A percentile compares a stretch with the other conserved stretches of the same genome.
Evolutionary conservation across 768 basidiomycete genomes (phyloP).

Genomic region (Agaricus blazei): DNA sequence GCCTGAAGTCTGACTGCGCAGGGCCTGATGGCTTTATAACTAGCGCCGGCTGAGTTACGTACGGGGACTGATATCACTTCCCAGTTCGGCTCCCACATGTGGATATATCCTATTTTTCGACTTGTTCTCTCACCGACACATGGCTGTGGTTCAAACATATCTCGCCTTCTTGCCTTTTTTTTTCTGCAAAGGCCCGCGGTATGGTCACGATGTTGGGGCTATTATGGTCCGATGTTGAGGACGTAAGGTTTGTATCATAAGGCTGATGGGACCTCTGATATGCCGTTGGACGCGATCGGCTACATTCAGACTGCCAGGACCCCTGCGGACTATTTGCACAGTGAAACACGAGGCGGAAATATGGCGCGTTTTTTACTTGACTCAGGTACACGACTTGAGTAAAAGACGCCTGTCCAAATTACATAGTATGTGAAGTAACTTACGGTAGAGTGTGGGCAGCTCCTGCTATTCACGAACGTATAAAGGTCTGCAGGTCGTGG

Average conservation of each 20-base stretch:
- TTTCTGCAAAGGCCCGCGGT: not conserved
- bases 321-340: too few relatives aligned
- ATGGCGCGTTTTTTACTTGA: too few relatives aligned
- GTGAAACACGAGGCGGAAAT: too few relatives aligned
- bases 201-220: not conserved
- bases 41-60: too few relatives aligned
- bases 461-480: not conserved
- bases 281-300: too few relatives aligned
- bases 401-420: too few relatives aligned
- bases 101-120: not conserved
- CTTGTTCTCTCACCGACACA: not conserved
- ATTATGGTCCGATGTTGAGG: not conserved
- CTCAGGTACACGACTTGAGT: too few relatives aligned
- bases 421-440: too few relatives aligned
- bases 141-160: not conserved
- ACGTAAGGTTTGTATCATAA: too few relatives aligned
- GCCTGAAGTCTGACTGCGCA: not conserved
- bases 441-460: not conserved
- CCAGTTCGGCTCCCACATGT: not conserved
- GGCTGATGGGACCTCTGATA: too few relatives aligned
- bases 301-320: too few relatives aligned
- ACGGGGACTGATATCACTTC: too few relatives aligned
- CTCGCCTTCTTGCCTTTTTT: not conserved
- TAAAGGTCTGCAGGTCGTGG: not conserved
- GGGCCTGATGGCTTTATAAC: not conserved